A percentile compares a stretch with the other conserved stretches of the same genome.
Conservation (phyloP, 805 yeast species). For the Wickerhamiella cacticola region DNA sequence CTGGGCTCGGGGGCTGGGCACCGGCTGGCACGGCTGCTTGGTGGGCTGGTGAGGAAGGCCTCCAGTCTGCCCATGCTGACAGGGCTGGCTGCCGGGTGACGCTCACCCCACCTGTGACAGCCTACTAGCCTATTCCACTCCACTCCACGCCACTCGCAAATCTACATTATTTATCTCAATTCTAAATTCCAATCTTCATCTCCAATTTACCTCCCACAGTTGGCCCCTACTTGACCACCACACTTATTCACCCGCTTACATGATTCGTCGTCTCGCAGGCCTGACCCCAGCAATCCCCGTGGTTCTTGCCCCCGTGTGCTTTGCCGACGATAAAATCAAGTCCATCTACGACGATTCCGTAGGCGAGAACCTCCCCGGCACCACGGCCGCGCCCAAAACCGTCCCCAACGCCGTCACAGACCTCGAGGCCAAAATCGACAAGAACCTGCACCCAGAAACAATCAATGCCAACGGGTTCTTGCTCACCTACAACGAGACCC, state of each 20-base stretch:
- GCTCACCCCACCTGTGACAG: too few species aligned
- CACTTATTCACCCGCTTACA: neutral
- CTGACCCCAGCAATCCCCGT: neutral
- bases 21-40: too few species aligned
- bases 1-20: too few species aligned
- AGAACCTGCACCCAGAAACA: slow-evolving; percentile 16
- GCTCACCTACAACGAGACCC: slow-evolving; percentile 38
- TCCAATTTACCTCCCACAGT: too few species aligned
- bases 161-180: too few species aligned
- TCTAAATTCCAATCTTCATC: too few species aligned
- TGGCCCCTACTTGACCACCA: neutral
- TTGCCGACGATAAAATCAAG: slow-evolving; percentile 15
- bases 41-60: too few species aligned
- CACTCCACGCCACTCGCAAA: too few species aligned
- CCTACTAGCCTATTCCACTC: too few species aligned
- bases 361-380: slow-evolving; percentile 23
- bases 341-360: slow-evolving; percentile 26
- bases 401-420: slow-evolving; percentile 16
- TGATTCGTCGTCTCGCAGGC: slow-evolving; percentile 5
- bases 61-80: too few species aligned
- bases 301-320: slow-evolving; percentile 7
- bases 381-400: slow-evolving; percentile 18
- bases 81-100: too few species aligned
- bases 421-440: slow-evolving; percentile 15
- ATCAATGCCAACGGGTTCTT: slow-evolving; percentile 44